phyloP scores from a whole-genome alignment of 2,329 filamentous ascomycete species.

The Septoria linicola region DNA sequence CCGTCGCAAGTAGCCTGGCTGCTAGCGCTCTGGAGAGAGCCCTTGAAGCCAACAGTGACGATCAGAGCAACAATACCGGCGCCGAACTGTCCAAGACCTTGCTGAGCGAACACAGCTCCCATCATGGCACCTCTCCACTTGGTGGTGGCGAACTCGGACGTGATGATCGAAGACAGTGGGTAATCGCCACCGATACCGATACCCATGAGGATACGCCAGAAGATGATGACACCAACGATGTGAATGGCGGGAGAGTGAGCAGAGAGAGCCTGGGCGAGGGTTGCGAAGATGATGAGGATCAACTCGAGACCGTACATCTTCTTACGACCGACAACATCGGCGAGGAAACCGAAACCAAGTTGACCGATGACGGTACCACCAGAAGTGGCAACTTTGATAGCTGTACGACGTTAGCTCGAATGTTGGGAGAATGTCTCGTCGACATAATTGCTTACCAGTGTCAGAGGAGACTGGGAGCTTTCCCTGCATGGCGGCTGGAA shows the following conservation, averaged over 20 bases:
- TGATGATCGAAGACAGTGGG: slow-evolving; percentile 78
- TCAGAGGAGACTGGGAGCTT: slow-evolving; percentile 67
- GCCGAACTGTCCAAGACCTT: slow-evolving; percentile 75
- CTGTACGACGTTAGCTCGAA: background rate
- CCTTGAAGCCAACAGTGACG: slow-evolving; percentile 43
- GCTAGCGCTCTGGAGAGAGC: slow-evolving; percentile 37
- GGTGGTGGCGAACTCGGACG: slow-evolving; percentile 82
- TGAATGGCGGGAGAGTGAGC: slow-evolving; percentile 63
- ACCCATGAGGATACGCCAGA: slow-evolving; percentile 80
- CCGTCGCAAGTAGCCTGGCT: slow-evolving; percentile 58
- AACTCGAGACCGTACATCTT: slow-evolving; percentile 82
- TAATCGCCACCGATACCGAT: slow-evolving; percentile 78
- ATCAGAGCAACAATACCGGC: slow-evolving; percentile 76
- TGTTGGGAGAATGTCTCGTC: background rate
- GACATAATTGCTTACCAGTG: slow-evolving; percentile 47
- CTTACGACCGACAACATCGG: slow-evolving; percentile 75
- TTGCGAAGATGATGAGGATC: slow-evolving; percentile 77
- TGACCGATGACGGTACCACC: slow-evolving; percentile 82
- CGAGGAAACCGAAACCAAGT: slow-evolving; percentile 73
- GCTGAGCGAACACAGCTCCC: slow-evolving; percentile 83
- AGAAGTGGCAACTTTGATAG: slow-evolving; percentile 82
- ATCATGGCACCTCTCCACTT: slow-evolving; percentile 87
- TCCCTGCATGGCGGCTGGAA: slow-evolving; percentile 38
- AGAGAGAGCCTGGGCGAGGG: slow-evolving; percentile 68
- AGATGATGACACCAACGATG: slow-evolving; percentile 66